phyloP scores from a whole-genome alignment of 495 filamentous ascomycete species.

The Mytilinidion resinicola region DNA sequence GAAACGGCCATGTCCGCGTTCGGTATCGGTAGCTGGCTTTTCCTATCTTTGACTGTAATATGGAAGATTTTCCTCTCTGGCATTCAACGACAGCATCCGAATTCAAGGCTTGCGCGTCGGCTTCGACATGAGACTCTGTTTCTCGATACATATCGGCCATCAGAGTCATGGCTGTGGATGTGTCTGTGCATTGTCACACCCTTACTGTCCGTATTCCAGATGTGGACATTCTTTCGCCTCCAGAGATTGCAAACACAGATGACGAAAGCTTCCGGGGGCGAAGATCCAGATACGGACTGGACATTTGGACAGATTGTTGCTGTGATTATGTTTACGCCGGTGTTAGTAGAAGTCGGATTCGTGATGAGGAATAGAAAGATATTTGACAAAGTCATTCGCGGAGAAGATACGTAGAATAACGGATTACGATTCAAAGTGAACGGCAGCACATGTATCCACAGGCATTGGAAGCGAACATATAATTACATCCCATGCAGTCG shows the following conservation, averaged over 20 bases:
- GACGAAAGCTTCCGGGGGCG: conserved; percentile 13
- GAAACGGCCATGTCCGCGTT: neutral
- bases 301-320: conserved; percentile 38
- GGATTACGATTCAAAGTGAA: too few species aligned
- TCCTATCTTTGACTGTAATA: neutral
- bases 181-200: neutral
- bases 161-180: neutral
- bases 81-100: conserved; percentile 7
- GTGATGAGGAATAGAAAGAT: neutral
- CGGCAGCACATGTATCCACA: too few species aligned
- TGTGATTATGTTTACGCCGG: conserved; percentile 33
- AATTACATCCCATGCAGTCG: too few species aligned
- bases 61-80: conserved; percentile 13
- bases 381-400: neutral
- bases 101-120: conserved; percentile 6
- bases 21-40: neutral
- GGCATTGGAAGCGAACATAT: too few species aligned
- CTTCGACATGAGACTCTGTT: neutral
- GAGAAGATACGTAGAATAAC: too few species aligned
- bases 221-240: conserved; percentile 33
- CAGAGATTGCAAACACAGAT: conserved; percentile 27
- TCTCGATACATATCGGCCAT: neutral
- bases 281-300: conserved; percentile 31
- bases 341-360: conserved; percentile 25
- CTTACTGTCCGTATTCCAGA: conserved; percentile 25